Percentiles rank a stretch among this genome's conserved stretches.
Evolutionary conservation across 1,139 yeast genomes (phyloP).

Genomic region (Zygoascus sp.): DNA sequence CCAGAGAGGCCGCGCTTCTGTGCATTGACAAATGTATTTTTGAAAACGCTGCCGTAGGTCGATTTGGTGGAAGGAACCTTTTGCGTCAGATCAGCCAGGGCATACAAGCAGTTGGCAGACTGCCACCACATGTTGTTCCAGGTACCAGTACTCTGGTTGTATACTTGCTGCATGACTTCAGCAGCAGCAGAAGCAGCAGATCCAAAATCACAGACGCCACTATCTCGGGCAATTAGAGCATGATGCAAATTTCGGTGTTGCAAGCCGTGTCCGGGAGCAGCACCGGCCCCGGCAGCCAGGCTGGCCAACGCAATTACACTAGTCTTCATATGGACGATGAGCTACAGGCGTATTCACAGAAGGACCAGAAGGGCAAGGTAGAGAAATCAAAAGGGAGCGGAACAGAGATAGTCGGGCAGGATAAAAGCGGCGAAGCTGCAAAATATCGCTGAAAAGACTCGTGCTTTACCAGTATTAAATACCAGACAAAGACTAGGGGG

Average conservation of each 20-base stretch:
- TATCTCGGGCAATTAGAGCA: background rate
- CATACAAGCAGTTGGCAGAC: slow-evolving; percentile 18
- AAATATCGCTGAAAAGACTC: too few relatives aligned
- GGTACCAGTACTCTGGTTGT: slow-evolving; percentile 5
- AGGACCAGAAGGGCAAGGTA: too few relatives aligned
- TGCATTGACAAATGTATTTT: slow-evolving; percentile 17
- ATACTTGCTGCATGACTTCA: slow-evolving; percentile 2
- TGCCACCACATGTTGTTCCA: slow-evolving; percentile 16
- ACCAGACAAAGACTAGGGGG: too few relatives aligned
- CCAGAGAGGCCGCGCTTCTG: slow-evolving; percentile 14
- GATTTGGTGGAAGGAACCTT: slow-evolving; percentile 6
- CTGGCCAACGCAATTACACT: background rate
- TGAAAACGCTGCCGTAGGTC: slow-evolving; percentile 4
- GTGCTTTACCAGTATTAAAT: too few relatives aligned
- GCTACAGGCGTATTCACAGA: too few relatives aligned
- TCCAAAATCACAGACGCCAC: background rate
- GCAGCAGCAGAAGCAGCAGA: slow-evolving; percentile 9
- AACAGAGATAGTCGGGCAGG: too few relatives aligned
- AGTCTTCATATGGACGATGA: background rate
- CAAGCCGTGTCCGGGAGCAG: slow-evolving; percentile 3
- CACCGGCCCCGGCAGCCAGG: background rate
- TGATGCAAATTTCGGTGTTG: background rate
- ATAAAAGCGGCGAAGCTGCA: too few relatives aligned
- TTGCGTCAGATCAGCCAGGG: slow-evolving; percentile 14
- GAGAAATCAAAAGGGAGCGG: too few relatives aligned